Evolutionary conservation across 345 rosid species (phyloP), one percentile per base, ranked within the genome.

Genomic region (Eucalyptus decipiens): DNA sequence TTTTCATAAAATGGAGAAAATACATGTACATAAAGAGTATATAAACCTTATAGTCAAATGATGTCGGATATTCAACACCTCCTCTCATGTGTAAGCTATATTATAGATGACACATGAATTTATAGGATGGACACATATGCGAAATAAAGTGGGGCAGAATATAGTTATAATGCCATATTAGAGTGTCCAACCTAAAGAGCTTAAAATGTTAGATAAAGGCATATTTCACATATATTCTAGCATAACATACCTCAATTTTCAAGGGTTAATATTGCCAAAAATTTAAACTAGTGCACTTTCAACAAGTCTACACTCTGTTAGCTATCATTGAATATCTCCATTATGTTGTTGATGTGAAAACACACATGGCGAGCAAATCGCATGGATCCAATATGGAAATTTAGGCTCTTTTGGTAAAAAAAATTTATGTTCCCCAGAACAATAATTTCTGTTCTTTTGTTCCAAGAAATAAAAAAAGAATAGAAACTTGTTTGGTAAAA

Each of bases 391-490:
- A 60, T 32, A 28, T 60, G 7, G 16, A 60, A 60, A 60, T 60
- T 60, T 19, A 52, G 54, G 21, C 1, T 51, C 0, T 51, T 51
- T 51, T 51, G 21, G 21, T 51, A 51, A 48, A 17, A 6, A 14
- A 51, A 51, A 51, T 17, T 17, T 51, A 6, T 17, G 4, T 51
- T 51, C 19, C 54, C 0, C 8, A 6, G 0, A 51, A 17, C 2
- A 51, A 51, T 17, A 51, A 17, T 17, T 51, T 51, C 2, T 6
- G 0, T 50, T 50, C 0, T 50, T 50, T 16, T 50, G 1, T 50
- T 50, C 3, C 3, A 0, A 4, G 2, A 50, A 51, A 50, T 6
- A 0, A 51, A 51, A 51, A 50, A 49, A 49, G 7, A 50, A 50
- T 6, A 50, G 0, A 50, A 50, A 50, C 54, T 50, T 50, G 52